Base-by-base conservation (phyloP, 2,329 filamentous ascomycete genomes). In the Ophiostoma ulmi region DNA sequence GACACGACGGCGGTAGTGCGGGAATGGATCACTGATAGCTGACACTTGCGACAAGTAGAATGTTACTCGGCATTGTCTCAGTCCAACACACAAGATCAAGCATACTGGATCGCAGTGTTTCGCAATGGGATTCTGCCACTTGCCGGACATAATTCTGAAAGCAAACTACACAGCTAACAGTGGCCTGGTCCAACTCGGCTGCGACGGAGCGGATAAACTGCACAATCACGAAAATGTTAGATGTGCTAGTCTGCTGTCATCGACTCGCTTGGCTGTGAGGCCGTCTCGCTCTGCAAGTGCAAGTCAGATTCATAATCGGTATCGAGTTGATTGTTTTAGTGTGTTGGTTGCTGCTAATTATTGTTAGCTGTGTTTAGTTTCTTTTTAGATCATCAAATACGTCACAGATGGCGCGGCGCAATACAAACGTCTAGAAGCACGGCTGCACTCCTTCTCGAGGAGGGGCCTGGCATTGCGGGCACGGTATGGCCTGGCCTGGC, bases 1-100 rank as follows among this genome's bases (percentile, higher is more conserved):
- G 58, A 68, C 65, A 20, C 67, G 31, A 44, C 61, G 61, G 70
- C 61, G 38, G 67, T 71, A 65, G 70, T 61, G 70, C 67, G 67
- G 70, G 44, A 69, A 71, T 71, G 67, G 44, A 48, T 48, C 7
- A 20, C 13, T 63, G 26, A 35, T 35, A 35, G 58, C 20, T 63
- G 26, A 7, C 26, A 26, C 13, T 20, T 63, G 55, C 26, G 20
- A 11, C 20, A 1, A 35, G 22, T 31, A 35, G 13, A 20, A 4
- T 26, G 52, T 22, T 58, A 48, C 44, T 48, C 44, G 44, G 44
- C 44, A 48, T 48, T 48, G 44, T 48, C 44, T 48, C 44, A 48
- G 44, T 17, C 44, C 44, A 48, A 48, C 44, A 48, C 20, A 58
- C n/a, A 58, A 26, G 52, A 58, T 26, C 52, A 58, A 58, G n/a